phyloP scores from a whole-genome alignment of 306 rosid species.

The Glycine latifolia region DNA sequence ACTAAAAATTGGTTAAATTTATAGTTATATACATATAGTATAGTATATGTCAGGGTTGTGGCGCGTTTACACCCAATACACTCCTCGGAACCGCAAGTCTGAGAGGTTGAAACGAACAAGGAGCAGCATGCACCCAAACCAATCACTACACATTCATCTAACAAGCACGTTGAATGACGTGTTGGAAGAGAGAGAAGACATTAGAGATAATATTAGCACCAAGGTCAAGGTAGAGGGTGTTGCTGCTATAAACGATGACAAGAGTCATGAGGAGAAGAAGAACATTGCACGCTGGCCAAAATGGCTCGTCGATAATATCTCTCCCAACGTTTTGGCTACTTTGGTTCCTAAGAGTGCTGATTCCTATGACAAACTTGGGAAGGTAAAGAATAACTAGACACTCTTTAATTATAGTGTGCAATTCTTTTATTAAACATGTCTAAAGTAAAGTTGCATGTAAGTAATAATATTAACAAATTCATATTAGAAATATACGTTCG shows the following conservation, averaged over 20 bases:
- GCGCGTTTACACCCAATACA: slow-evolving; percentile 50
- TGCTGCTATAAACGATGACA: not conserved
- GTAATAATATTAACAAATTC: too few species aligned
- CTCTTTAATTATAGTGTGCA: too few species aligned
- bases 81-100: not conserved
- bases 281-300: not conserved
- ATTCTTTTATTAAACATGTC: too few species aligned
- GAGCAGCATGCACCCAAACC: too few species aligned
- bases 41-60: not conserved
- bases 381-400: not conserved
- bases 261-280: not conserved
- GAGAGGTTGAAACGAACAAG: not conserved
- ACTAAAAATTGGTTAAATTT: too few species aligned
- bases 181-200: not conserved
- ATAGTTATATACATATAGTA: not conserved
- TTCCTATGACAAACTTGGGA: slow-evolving; percentile 13
- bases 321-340: not conserved
- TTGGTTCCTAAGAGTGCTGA: slow-evolving; percentile 6
- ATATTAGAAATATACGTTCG: too few species aligned
- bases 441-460: too few species aligned
- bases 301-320: slow-evolving; percentile 14
- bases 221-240: not conserved
- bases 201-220: not conserved
- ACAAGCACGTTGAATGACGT: not conserved
- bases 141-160: not conserved